Base-by-base conservation (phyloP, 192 early-diverging fungal species). In the Coemansia sp. region DNA sequence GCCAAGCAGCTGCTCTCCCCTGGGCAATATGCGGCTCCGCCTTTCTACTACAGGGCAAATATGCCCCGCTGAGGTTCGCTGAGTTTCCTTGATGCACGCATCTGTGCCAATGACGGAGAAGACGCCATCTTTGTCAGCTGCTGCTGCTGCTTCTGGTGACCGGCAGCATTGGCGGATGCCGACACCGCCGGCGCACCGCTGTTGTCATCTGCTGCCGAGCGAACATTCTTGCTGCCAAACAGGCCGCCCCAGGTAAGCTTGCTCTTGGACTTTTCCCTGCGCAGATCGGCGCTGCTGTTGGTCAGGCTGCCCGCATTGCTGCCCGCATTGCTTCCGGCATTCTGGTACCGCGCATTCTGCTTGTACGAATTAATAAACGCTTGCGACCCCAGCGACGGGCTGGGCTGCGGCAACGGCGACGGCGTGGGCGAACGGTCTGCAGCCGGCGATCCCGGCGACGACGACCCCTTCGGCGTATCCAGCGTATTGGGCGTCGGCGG, bases 321-420 rank as follows among this genome's bases (percentile, higher is more conserved):
- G 45, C 18, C 6, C 11, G 49, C 67, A 22, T 46, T 48, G 55
- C 53, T 47, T 49, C 47, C 27, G 16, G 50, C n/a, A 7, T 19
- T 55, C 29, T 55, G 58, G 53, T 57, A 55, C 25, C 57, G 56
- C 7, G 27, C 32, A 20, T 68, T 48, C 55, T 68, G 56, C 58
- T 67, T 65, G 57, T 78, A 69, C 19, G 75, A 78, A 23, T 62
- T 62, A 18, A 78, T 78, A 32, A 66, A 69, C 11, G 66, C 63
- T 20, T 61, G 66, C 36, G 75, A 78, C 47, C 61, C 75, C 34
- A 78, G 66, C 39, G 58, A 64, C 0, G 72, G 23, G 22, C 51
- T 52, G 25, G 58, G 51, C 29, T 48, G 36, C 1, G 27, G 63
- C 52, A 34, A 14, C 6, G 42, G 58, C 46, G 39, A 36, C 48